Percentiles rank a stretch among this genome's conserved stretches.
Conservation (phyloP, 805 yeast genomes). For the Cyberlindnera xishuangbannaensis region DNA sequence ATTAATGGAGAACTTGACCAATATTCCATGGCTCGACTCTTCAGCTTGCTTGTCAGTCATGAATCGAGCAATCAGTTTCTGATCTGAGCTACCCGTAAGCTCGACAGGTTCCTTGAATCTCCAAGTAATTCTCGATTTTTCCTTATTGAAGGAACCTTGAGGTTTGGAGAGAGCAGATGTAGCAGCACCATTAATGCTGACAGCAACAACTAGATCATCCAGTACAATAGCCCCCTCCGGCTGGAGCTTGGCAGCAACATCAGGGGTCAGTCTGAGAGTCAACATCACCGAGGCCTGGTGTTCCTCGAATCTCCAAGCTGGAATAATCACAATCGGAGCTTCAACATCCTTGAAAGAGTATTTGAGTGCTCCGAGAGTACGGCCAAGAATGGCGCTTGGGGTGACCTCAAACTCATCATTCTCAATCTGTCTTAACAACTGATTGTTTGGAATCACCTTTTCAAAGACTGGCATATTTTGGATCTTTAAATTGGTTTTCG, state of each 20-base stretch:
- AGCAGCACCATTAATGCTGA: conserved; percentile 59
- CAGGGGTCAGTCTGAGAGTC: conserved; percentile 52
- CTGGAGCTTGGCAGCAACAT: conserved; percentile 31
- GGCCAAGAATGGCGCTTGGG: conserved; percentile 47
- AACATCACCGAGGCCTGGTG: conserved; percentile 83
- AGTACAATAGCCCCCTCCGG: conserved; percentile 33
- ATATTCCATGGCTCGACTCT: conserved; percentile 74
- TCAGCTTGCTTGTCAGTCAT: conserved; percentile 63
- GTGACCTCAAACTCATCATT: conserved; percentile 37
- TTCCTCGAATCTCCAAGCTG: conserved; percentile 86
- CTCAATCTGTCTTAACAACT: conserved; percentile 46
- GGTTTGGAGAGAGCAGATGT: conserved; percentile 85
- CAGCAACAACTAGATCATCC: conserved; percentile 35
- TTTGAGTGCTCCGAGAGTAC: conserved; percentile 76
- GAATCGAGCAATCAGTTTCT: conserved; percentile 80
- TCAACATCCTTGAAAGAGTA: conserved; percentile 50
- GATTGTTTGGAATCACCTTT: conserved; percentile 45
- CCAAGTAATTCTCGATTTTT: conserved; percentile 85
- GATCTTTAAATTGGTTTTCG: conserved; percentile 37
- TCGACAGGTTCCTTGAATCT: conserved; percentile 44
- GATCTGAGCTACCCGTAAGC: conserved; percentile 38
- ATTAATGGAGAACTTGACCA: conserved; percentile 52
- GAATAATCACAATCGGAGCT: conserved; percentile 68
- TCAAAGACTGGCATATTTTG: conserved; percentile 37
- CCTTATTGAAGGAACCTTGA: conserved; percentile 84